Conservation (phyloP, 2,329 filamentous ascomycete species). For the Arthroderma sp. region DNA sequence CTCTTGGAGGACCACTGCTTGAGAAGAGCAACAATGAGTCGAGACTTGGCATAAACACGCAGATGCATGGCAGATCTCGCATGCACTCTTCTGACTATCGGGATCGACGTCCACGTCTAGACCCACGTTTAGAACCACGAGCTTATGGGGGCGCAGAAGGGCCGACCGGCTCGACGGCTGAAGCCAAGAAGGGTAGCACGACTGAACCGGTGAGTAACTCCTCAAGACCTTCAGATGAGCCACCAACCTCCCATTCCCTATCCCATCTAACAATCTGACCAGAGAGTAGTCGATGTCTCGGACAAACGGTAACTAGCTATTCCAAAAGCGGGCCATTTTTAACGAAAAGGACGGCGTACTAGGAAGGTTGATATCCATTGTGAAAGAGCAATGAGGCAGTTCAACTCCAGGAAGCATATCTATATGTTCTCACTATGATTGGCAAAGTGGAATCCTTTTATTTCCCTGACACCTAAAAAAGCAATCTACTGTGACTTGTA, state of each 20-base stretch:
- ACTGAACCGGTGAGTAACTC: not conserved
- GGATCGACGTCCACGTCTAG: not conserved
- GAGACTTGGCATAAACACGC: slow-evolving; percentile 8
- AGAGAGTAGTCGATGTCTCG: not conserved
- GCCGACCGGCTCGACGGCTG: not conserved
- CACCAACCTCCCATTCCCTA: not conserved
- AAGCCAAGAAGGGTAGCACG: not conserved
- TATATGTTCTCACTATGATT: not conserved
- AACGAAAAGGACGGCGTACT: slow-evolving; percentile 1
- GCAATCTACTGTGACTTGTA: not conserved
- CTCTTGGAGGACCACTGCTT: slow-evolving; percentile 50
- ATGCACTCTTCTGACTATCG: slow-evolving; percentile 1
- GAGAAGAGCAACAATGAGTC: slow-evolving; percentile 32
- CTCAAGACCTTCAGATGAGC: not conserved
- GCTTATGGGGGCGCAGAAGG: not conserved
- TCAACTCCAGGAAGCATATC: not conserved
- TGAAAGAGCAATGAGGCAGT: not conserved
- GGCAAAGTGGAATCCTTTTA: not conserved
- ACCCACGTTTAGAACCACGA: not conserved
- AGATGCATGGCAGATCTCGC: not conserved
- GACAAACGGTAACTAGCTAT: not conserved
- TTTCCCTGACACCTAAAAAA: not conserved
- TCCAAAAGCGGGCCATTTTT: not conserved
- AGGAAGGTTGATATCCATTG: not conserved
- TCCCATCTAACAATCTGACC: not conserved